These are phyloP conservation scores for Silene vulgaris DNA, from an alignment of 179 eudicot genomes.

Conservation along the genomic window DNA sequence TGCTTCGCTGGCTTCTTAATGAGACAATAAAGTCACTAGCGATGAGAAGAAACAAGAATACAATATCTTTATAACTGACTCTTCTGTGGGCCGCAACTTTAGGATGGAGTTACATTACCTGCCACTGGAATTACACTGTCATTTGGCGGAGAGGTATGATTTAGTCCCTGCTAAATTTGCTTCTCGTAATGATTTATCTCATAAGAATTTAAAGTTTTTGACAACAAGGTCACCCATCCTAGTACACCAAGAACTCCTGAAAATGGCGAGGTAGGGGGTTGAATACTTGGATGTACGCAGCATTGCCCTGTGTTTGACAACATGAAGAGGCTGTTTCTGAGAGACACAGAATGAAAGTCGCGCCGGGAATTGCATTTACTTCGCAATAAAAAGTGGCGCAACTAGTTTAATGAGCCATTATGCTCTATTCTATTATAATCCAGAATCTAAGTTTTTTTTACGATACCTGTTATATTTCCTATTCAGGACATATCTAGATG, in stretches of 20 bases:
- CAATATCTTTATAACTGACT: slow-evolving; percentile 1
- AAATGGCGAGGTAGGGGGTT: background rate
- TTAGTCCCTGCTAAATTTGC: slow-evolving; percentile 2
- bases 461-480: slow-evolving; percentile 1
- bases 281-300: background rate
- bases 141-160: slow-evolving; percentile 86
- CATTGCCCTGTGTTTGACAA: background rate
- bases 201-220: background rate
- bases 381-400: background rate
- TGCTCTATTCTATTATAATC: background rate
- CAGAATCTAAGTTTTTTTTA: slow-evolving; percentile 3
- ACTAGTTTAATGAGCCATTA: background rate
- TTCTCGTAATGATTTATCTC: slow-evolving; percentile 7
- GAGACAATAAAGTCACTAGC: background rate
- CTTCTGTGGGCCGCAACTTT: slow-evolving; percentile 25
- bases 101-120: slow-evolving; percentile 96
- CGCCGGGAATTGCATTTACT: background rate
- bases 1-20: background rate
- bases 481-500: slow-evolving; percentile 92
- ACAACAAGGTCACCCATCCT: background rate
- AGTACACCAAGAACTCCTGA: background rate
- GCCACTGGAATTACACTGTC: slow-evolving; percentile 67
- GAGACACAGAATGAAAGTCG: background rate
- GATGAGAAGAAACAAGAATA: background rate
- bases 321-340: background rate